Base-by-base conservation (phyloP, 495 filamentous ascomycete species). In the Friedmanniomyces simplex region DNA sequence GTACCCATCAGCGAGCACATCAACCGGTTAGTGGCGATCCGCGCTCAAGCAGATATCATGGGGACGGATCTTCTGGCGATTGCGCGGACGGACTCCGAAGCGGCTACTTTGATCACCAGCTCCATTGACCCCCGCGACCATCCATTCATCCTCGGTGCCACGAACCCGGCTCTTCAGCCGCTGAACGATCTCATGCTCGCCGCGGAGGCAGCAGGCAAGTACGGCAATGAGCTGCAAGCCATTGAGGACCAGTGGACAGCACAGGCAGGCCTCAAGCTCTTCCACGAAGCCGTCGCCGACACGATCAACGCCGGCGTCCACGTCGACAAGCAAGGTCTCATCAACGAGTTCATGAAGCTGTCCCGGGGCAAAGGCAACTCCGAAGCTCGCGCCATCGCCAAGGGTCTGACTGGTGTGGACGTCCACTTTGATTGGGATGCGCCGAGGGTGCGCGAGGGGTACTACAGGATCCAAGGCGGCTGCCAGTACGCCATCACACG, bases 21-120 rank as follows among this genome's bases (percentile, higher is more conserved):
- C 79, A 98, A 97, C 77, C 87, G 93, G 25, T 79, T 98, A 20
- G 89, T 98, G 34, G 90, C 93, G 63, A 96, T 98, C 71, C 84
- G 93, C 59, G 93, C 93, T 10, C 93, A 98, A 72, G 91, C 93
- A 57, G 93, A 98, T 67, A 98, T 98, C 70, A 96, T 97, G 93
- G 93, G 89, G 54, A 74, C 80, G 50, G 89, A 98, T 68, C 84
- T 98, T 25, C 69, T 98, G 2, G 87, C 88, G 58, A 82, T 98
- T 63, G 93, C 93, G 36, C 86, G 93, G 62, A 98, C 93, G 20
- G 93, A 98, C 73, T 94, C 93, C 57, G 93, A 98, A 75, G 93
- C 93, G 30, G 93, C 93, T 11, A 98, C 94, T 12, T 86, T 98
- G 66, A 91, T 98, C 76, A 96, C 89, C 52, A 89, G 88, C 8